These are phyloP conservation scores for Bryum argenteum DNA, from an alignment of 225 moss, liverwort and hornwort species.

Conservation along the genomic window DNA sequence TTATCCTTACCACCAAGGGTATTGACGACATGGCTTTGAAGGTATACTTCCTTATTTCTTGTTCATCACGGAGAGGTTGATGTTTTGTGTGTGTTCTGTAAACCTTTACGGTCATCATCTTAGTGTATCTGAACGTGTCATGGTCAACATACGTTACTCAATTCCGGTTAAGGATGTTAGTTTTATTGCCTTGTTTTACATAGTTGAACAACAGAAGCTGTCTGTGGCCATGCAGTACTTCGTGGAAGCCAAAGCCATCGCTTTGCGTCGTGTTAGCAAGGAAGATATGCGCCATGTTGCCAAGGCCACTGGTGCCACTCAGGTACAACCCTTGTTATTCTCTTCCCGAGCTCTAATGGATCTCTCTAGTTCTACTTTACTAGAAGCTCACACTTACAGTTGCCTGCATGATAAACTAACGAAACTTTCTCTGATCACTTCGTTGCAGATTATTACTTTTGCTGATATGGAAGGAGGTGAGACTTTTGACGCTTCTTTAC, in stretches of 20 bases:
- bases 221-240: conserved; percentile 58
- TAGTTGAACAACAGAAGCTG: background rate
- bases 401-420: background rate
- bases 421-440: background rate
- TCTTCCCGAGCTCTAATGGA: background rate
- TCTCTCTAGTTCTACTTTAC: background rate
- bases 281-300: conserved; percentile 86
- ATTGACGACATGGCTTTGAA: conserved; percentile 94
- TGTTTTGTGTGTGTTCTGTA: background rate
- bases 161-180: too few relatives aligned
- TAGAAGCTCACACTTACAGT: background rate
- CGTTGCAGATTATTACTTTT: conserved; percentile 70
- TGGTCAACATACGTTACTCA: too few relatives aligned
- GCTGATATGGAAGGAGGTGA: conserved; percentile 92
- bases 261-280: conserved; percentile 68
- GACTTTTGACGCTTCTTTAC: conserved; percentile 72
- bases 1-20: conserved; percentile 86
- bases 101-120: too few relatives aligned
- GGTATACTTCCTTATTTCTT: conserved; percentile 34
- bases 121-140: too few relatives aligned
- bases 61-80: background rate
- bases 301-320: conserved; percentile 83
- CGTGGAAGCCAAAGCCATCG: conserved; percentile 80
- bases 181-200: background rate
- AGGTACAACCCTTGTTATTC: conserved; percentile 38